Percentiles rank a stretch among this genome's conserved stretches.
phyloP scores from a whole-genome alignment of 805 yeast species.

The Kluyveromyces dobzhanskii region DNA sequence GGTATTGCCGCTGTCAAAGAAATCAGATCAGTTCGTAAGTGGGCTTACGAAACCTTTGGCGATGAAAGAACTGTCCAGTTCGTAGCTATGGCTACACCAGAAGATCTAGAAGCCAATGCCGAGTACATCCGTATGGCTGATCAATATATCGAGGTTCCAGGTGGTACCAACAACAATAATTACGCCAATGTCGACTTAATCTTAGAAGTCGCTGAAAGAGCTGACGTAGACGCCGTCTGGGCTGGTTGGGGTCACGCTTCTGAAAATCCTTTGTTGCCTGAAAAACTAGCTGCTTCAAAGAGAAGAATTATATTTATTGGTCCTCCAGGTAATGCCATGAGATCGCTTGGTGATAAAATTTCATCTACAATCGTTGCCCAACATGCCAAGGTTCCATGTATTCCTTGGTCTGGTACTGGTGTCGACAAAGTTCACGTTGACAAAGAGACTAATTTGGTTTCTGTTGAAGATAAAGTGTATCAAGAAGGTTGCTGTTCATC shows the following conservation, averaged over 20 bases:
- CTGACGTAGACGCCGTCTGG: slow-evolving; percentile 97
- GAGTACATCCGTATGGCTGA: slow-evolving; percentile 99
- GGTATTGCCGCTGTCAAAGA: slow-evolving; percentile 99
- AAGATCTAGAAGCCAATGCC: slow-evolving; percentile 92
- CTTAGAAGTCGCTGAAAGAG: slow-evolving; percentile 95
- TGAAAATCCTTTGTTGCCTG: slow-evolving; percentile 95
- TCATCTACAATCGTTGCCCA: slow-evolving; percentile 98
- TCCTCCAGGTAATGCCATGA: slow-evolving; percentile 99
- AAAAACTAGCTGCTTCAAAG: slow-evolving; percentile 85
- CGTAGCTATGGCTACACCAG: slow-evolving; percentile 99
- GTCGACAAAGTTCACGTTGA: slow-evolving; percentile 76
- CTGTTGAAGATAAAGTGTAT: slow-evolving; percentile 79
- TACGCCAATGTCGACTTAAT: slow-evolving; percentile 96
- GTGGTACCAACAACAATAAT: slow-evolving; percentile 97
- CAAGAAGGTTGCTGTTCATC: slow-evolving; percentile 78
- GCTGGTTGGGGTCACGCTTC: slow-evolving; percentile 99
- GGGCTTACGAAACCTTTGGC: slow-evolving; percentile 99
- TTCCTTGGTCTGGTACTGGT: slow-evolving; percentile 99
- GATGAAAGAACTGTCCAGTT: slow-evolving; percentile 89
- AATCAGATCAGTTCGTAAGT: slow-evolving; percentile 92
- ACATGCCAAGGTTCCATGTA: slow-evolving; percentile 96
- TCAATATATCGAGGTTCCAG: slow-evolving; percentile 96
- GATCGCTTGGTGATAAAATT: slow-evolving; percentile 98
- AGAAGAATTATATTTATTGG: slow-evolving; percentile 90
- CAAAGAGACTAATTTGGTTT: slow-evolving; percentile 63